These are phyloP conservation scores for Gossypium raimondii DNA, from an alignment of 345 rosid species.

Conservation along the genomic window DNA sequence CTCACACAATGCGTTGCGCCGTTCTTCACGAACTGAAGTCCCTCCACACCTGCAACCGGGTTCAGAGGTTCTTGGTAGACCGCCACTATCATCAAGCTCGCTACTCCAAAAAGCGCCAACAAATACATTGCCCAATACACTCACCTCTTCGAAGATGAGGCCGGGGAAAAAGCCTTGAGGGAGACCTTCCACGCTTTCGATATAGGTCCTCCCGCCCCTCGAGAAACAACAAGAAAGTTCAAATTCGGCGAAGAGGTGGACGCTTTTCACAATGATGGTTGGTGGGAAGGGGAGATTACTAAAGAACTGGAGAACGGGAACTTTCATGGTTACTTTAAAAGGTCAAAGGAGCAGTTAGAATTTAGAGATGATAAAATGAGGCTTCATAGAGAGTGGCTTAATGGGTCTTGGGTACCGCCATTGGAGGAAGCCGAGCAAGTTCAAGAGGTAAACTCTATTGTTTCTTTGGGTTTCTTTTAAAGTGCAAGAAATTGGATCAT, in stretches of 20 bases:
- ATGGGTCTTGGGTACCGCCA: slow-evolving; percentile 63
- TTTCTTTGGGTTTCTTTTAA: not conserved
- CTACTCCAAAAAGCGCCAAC: slow-evolving; percentile 22
- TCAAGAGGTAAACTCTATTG: slow-evolving; percentile 15
- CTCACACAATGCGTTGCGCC: not conserved
- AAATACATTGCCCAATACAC: slow-evolving; percentile 46
- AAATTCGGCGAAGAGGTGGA: slow-evolving; percentile 58
- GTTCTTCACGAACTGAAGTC: not conserved
- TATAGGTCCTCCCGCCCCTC: slow-evolving; percentile 51
- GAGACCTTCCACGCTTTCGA: slow-evolving; percentile 36
- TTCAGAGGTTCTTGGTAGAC: slow-evolving; percentile 74
- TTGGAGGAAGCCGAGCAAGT: slow-evolving; percentile 25
- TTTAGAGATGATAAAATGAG: slow-evolving; percentile 46
- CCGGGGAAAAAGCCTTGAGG: slow-evolving; percentile 36
- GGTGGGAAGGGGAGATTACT: slow-evolving; percentile 87
- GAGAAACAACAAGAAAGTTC: slow-evolving; percentile 42
- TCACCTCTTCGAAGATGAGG: slow-evolving; percentile 43
- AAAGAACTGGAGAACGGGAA: slow-evolving; percentile 40
- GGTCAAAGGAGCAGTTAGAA: slow-evolving; percentile 48
- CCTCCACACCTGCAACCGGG: slow-evolving; percentile 39
- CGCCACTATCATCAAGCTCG: slow-evolving; percentile 40
- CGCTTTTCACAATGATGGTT: slow-evolving; percentile 61
- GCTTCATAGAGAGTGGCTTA: slow-evolving; percentile 65
- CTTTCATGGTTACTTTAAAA: slow-evolving; percentile 55
- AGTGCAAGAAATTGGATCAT: too few relatives aligned